phyloP scores from a whole-genome alignment of 2,329 filamentous ascomycete genomes.

The Hypoxylon sp. region DNA sequence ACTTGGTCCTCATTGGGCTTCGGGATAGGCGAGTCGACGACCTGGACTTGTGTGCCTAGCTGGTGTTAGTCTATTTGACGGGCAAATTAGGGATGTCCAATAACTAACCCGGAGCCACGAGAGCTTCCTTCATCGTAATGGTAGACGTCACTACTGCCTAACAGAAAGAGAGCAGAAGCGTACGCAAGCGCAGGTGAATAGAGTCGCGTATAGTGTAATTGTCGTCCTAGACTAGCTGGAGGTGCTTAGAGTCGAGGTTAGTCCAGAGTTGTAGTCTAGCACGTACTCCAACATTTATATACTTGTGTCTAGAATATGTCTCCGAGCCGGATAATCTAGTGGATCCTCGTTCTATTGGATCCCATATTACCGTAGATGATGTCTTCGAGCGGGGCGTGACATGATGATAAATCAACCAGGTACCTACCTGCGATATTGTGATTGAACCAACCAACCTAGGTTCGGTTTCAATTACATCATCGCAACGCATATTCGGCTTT shows the following conservation, averaged over 20 bases:
- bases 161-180: not conserved
- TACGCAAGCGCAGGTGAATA: not conserved
- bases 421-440: not conserved
- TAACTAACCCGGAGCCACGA: slow-evolving; percentile 45
- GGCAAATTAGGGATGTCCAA: not conserved
- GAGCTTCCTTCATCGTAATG: slow-evolving; percentile 50
- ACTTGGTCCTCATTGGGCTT: slow-evolving; percentile 58
- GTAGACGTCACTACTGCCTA: not conserved
- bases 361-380: not conserved
- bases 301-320: not conserved
- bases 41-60: slow-evolving; percentile 53
- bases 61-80: slow-evolving; percentile 4
- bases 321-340: slow-evolving; percentile 8
- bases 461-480: slow-evolving; percentile 11
- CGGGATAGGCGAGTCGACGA: slow-evolving; percentile 60
- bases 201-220: not conserved
- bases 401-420: not conserved
- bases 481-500: not conserved
- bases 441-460: slow-evolving; percentile 1
- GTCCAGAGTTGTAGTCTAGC: too few relatives aligned
- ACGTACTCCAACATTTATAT: not conserved
- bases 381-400: not conserved
- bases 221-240: not conserved
- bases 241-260: too few relatives aligned
- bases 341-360: not conserved